phyloP scores from a whole-genome alignment of 169 alveolate species.

The Plasmodium vinckei region DNA sequence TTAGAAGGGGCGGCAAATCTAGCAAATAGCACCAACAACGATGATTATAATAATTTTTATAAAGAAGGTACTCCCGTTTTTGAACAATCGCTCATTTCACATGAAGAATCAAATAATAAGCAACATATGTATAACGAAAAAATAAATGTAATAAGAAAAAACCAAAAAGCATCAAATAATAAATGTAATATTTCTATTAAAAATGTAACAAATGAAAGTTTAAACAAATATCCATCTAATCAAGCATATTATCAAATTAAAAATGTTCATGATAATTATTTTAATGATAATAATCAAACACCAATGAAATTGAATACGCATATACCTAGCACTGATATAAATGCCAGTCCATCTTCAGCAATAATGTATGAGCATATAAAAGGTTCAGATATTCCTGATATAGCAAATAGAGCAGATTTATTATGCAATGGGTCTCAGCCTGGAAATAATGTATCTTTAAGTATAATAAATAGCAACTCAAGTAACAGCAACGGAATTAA shows the following conservation, averaged over 20 bases:
- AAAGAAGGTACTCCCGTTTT: neutral
- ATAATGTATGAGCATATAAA: conserved; percentile 19
- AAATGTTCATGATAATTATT: conserved; percentile 22
- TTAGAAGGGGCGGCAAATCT: neutral
- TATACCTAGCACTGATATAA: conserved; percentile 9
- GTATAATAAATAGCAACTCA: no score
- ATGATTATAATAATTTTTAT: conserved; percentile 1
- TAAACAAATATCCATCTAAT: conserved; percentile 24
- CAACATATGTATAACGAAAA: conserved; percentile 25
- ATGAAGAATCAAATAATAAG: conserved; percentile 32
- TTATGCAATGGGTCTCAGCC: conserved; percentile 2
- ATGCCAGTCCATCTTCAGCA: conserved; percentile 18
- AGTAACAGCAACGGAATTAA: neutral
- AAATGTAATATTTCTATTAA: conserved; percentile 26
- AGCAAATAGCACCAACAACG: neutral
- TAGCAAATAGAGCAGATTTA: conserved; percentile 8
- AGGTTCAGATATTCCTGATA: conserved; percentile 1
- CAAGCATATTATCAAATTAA: conserved; percentile 13
- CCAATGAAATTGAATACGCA: conserved; percentile 35
- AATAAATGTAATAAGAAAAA: conserved; percentile 15
- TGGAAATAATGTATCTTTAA: no score
- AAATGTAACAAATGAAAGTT: conserved; percentile 23
- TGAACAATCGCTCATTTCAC: conserved; percentile 13
- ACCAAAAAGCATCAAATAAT: conserved; percentile 13
- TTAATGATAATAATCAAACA: conserved; percentile 10